Base-by-base conservation (phyloP, 2,329 filamentous ascomycete species). In the Aspergillus fumigatiaffinis region DNA sequence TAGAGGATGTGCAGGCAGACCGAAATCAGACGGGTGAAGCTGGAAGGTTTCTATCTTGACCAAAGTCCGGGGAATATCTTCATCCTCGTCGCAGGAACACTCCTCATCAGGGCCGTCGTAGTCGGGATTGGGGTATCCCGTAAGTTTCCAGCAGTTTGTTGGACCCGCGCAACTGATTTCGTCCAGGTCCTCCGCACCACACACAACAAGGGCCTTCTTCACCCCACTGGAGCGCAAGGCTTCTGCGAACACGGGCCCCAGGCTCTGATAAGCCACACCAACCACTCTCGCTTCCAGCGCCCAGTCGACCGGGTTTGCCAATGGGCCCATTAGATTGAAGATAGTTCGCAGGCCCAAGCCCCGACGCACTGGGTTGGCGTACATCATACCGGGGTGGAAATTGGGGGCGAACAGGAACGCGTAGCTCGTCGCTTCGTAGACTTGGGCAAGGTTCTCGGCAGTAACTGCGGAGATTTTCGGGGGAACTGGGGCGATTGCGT, bases 271-370 rank as follows among this genome's bases (percentile, higher is more conserved):
- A 17, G 92, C 93, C 28, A 99, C 93, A 60, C 94, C 94, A n/a
- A 99, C 85, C 57, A 99, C 85, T 29, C 94, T 87, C 12, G 92
- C 92, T 77, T 99, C 94, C 58, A 99, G 85, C 38, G 84, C 79
- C 66, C 87, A 85, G 68, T 97, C 90, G 20, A 96, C 84, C 0
- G 94, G 94, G 74, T 97, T 97, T 49, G 92, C 89, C 28, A 99
- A 81, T 0, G 94, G 94, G 0, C 94, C 94, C 51, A 99, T 84
- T 17, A 99, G 85, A 76, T 99, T 99, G 85, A 99, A 99, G 65
- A 99, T 93, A 1, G 94, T 99, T 67, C 94, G 87, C 82, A 94
- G 93, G 57, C 93, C 93, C 23, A 99, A 84, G 72, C 95, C 89
- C 70, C 86, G 90, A 60, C 94, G 88, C 62, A 97, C 87, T 1